Percentiles rank a stretch among this genome's conserved stretches.
Evolutionary conservation across 164 flowering plant species (phyloP).

Genomic region (Magnolia officinalis): DNA sequence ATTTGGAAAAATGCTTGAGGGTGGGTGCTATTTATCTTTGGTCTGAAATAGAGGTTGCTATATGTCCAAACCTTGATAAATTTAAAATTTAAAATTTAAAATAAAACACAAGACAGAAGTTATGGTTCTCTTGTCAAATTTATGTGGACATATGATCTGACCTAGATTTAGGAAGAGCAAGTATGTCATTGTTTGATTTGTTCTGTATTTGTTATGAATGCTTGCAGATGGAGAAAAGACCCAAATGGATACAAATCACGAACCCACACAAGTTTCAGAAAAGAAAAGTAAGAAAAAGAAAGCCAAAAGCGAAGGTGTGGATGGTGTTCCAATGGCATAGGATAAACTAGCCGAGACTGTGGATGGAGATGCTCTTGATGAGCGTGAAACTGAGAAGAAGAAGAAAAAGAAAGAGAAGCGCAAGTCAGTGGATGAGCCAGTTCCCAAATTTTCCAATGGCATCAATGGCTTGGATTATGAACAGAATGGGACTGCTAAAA

Average conservation of each 20-base stretch:
- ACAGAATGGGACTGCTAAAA: conserved; percentile 44
- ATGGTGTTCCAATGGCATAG: conserved; percentile 30
- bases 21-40: no score
- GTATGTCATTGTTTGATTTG: not conserved
- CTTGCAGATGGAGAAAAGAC: conserved; percentile 26
- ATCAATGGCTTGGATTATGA: conserved; percentile 28
- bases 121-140: not conserved
- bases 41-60: no score
- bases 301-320: conserved; percentile 29
- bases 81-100: no score
- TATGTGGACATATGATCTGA: not conserved
- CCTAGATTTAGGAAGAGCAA: not conserved
- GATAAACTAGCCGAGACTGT: conserved; percentile 25
- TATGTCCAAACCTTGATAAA: no score
- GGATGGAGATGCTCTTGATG: conserved; percentile 39
- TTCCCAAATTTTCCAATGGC: conserved; percentile 24
- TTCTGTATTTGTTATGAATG: not conserved
- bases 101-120: no score
- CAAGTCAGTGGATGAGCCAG: conserved; percentile 37
- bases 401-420: conserved; percentile 54
- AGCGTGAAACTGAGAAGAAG: conserved; percentile 35
- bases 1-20: no score
- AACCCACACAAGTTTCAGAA: conserved; percentile 20
- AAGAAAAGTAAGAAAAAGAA: conserved; percentile 72
- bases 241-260: conserved; percentile 35